Evolutionary conservation across 1,284 basidiomycete species (phyloP), one percentile per base, ranked within the genome.

Genomic region (Stygiomarasmius scandens): DNA sequence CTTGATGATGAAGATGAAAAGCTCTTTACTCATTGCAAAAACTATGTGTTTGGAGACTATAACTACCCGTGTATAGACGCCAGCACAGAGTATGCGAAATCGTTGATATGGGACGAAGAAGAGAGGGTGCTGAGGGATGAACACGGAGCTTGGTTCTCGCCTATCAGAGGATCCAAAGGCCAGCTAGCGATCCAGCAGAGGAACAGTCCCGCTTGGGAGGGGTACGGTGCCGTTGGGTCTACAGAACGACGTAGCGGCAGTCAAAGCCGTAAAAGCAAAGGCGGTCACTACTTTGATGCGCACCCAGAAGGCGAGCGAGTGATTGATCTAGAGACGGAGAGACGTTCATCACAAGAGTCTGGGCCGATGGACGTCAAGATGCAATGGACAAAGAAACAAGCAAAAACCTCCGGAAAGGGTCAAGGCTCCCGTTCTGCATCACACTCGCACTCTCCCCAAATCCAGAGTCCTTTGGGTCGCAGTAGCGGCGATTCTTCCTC

Each of bases 51-150:
- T 66, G 97, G 96, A 9, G 95, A 98, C 74, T 95, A 95, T 67
- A 87, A 91, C 64, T 97, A 96, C 69, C 93, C 93, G 0, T 89
- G 87, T 62, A 88, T 96, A 58, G 95, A 96, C 66, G 87, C 93
- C 36, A 93, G 87, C 68, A 85, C 91, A 48, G 85, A 94, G 74
- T 71, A 77, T 52, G 90, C 90, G 38, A 76, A 83, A 62, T 71
- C 69, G 56, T 71, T 71, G 45, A 89, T 92, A 72, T 89, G 88
- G 89, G 80, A 82, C 46, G 89, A 86, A 65, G 87, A 87, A 68
- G 88, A 89, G 67, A 74, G 86, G 45, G 85, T 90, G 36, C 67
- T 90, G 60, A 74, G 84, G 45, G 79, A 90, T 66, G 85, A 89
- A 71, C 77, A 86, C 45, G 83, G 85, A 5, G 87, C 87, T 2